These are phyloP conservation scores for Cladosporium sp. DNA, from an alignment of 2,329 filamentous ascomycete genomes.

Conservation along the genomic window DNA sequence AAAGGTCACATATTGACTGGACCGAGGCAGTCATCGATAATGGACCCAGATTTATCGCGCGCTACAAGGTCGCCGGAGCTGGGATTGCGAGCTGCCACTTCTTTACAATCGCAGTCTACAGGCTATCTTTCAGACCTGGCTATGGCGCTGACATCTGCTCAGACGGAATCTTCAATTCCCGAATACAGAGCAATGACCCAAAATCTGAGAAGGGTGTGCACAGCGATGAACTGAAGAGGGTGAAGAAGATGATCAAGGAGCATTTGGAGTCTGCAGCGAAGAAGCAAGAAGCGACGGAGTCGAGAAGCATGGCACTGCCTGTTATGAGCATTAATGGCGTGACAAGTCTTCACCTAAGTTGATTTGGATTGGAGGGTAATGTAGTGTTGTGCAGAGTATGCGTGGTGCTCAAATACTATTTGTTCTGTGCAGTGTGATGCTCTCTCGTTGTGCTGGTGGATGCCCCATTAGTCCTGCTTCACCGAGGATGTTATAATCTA, in stretches of 20 bases:
- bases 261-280: conserved; percentile 14
- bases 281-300: not conserved
- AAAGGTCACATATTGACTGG: not conserved
- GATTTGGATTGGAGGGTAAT: not conserved
- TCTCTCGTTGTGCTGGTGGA: too few species aligned
- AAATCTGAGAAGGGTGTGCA: conserved; percentile 15
- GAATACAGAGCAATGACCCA: conserved; percentile 9
- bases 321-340: conserved; percentile 5
- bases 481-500: too few species aligned
- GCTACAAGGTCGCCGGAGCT: conserved; percentile 4
- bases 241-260: conserved; percentile 14
- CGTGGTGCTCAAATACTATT: too few species aligned
- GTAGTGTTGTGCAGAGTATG: too few species aligned
- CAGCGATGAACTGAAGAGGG: conserved; percentile 14
- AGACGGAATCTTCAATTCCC: conserved; percentile 17
- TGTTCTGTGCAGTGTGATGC: too few species aligned
- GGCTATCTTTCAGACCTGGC: conserved; percentile 13
- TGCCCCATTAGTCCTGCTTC: too few species aligned
- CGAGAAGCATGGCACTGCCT: not conserved
- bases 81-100: conserved; percentile 21
- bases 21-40: not conserved
- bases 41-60: conserved; percentile 1
- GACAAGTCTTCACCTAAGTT: not conserved
- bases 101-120: conserved; percentile 20
- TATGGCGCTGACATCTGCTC: conserved; percentile 19